Percentiles rank a stretch among this genome's conserved stretches.
Evolutionary conservation across 2,329 filamentous ascomycete species (phyloP).

Genomic region (Alternaria consortialis): DNA sequence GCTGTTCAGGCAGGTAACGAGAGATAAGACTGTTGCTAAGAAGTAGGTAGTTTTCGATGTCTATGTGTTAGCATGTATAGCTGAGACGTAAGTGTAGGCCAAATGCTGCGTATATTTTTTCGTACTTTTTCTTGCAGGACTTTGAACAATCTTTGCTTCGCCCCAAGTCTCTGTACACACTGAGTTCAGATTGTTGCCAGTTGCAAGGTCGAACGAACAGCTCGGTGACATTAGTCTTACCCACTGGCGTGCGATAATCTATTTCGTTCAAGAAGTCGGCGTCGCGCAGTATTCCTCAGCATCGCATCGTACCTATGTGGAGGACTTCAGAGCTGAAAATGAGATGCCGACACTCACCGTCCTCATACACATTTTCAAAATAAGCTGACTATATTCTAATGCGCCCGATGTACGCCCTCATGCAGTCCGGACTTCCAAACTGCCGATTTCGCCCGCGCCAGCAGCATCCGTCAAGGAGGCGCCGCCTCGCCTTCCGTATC

Average conservation of each 20-base stretch:
- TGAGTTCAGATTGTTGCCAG: not conserved
- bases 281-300: not conserved
- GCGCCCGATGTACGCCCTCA: not conserved
- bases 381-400: not conserved
- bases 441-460: not conserved
- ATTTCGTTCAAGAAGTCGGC: not conserved
- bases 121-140: fast-evolving
- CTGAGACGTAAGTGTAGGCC: fast-evolving
- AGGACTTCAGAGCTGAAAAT: not conserved
- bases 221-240: not conserved
- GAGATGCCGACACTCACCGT: not conserved
- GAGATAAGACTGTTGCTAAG: no score
- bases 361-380: not conserved
- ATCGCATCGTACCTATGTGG: not conserved
- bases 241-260: not conserved
- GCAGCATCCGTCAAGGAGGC: not conserved
- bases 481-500: not conserved
- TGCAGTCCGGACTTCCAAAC: not conserved
- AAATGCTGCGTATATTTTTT: no score
- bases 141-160: not conserved
- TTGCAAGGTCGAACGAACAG: not conserved
- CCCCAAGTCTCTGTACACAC: not conserved
- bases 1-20: not conserved
- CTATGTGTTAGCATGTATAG: not conserved
- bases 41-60: not conserved